A percentile compares a stretch with the other conserved stretches of the same genome.
phyloP scores from a whole-genome alignment of 139 green algal species.

The Chlorella vulgaris region DNA sequence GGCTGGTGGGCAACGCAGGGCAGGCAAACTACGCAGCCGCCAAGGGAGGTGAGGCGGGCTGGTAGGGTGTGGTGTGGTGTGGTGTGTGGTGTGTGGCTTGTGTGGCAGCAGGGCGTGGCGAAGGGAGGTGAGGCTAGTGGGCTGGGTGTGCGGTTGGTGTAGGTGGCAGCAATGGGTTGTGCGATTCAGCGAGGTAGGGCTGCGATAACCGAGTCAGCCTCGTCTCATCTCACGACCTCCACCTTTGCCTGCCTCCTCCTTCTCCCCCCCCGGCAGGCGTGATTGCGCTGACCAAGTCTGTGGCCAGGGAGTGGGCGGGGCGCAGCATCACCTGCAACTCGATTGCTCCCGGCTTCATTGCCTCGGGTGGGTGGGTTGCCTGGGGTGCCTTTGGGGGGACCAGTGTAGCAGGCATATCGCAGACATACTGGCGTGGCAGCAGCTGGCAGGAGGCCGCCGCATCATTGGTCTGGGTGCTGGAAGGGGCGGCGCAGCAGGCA shows the following conservation, averaged over 20 bases:
- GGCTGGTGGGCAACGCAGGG: slow-evolving; percentile 92
- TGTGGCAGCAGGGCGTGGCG: background rate
- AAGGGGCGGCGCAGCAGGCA: no score
- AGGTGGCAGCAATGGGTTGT: background rate
- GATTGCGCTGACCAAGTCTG: slow-evolving; percentile 88
- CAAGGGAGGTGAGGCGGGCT: slow-evolving; percentile 58
- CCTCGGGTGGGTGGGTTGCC: slow-evolving; percentile 42
- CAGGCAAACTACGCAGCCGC: slow-evolving; percentile 91
- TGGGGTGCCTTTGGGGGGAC: background rate
- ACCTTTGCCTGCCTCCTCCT: background rate
- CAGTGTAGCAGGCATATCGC: no score
- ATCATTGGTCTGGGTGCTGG: no score
- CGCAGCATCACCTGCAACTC: slow-evolving; percentile 86
- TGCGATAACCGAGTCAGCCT: no score
- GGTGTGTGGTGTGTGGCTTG: background rate
- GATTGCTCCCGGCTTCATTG: slow-evolving; percentile 91
- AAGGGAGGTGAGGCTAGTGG: background rate
- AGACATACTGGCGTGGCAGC: no score
- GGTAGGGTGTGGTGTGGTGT: background rate
- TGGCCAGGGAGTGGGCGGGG: slow-evolving; percentile 78
- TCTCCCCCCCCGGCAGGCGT: slow-evolving; percentile 69
- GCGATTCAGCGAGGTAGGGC: no score
- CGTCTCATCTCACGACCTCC: no score
- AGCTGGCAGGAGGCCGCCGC: no score
- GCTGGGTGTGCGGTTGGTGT: background rate